Conservation (phyloP, 1,284 basidiomycete species). For the Rhizoctonia solani region DNA sequence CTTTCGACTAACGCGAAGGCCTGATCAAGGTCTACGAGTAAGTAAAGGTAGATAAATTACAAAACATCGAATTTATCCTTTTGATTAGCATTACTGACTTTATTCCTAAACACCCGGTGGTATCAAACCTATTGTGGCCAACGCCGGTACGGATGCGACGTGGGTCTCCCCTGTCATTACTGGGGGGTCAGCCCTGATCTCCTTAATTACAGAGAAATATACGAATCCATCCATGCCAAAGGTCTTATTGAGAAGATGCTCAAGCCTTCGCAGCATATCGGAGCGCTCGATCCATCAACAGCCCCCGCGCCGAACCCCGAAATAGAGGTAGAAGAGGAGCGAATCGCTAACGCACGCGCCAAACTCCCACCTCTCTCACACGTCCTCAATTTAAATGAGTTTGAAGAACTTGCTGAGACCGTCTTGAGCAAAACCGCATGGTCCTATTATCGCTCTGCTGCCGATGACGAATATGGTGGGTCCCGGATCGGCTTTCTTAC, state of each 20-base stretch:
- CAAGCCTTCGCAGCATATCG: constrained; percentile 44
- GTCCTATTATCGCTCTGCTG: constrained; percentile 51
- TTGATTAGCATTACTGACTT: constrained; percentile 55
- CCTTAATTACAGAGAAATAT: constrained; percentile 24
- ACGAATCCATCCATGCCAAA: constrained; percentile 49
- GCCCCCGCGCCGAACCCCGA: constrained; percentile 42
- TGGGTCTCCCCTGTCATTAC: constrained; percentile 10
- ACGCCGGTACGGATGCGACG: constrained; percentile 80
- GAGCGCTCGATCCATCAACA: constrained; percentile 49
- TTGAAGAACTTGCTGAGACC: constrained; percentile 49
- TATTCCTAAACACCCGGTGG: constrained; percentile 76
- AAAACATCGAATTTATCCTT: neutral
- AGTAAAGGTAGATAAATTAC: neutral
- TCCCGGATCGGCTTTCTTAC: constrained; percentile 4
- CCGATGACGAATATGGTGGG: constrained; percentile 48
- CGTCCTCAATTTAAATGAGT: constrained; percentile 50
- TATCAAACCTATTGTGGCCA: constrained; percentile 72
- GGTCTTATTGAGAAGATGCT: constrained; percentile 49
- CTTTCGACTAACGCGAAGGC: neutral
- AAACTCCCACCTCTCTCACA: constrained; percentile 46
- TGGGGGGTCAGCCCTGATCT: neutral
- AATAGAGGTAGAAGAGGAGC: constrained; percentile 46
- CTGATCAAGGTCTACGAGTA: constrained; percentile 37
- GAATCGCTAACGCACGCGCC: constrained; percentile 45
- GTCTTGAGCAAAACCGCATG: constrained; percentile 51